Conservation (phyloP, 768 basidiomycete species). For the Agrocybe praecox region DNA sequence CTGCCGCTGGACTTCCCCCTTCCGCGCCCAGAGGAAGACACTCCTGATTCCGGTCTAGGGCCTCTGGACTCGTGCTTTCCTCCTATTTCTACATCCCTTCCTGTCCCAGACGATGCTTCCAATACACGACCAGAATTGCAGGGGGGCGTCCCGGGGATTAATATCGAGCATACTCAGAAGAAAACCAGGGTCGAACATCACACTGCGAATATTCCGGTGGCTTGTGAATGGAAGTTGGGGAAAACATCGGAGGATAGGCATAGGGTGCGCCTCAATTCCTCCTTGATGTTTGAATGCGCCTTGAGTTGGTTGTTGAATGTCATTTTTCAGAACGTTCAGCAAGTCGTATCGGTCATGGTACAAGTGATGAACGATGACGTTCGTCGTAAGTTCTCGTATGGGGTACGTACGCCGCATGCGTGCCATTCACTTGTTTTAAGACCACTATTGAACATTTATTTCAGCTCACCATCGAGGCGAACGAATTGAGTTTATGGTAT, state of each 20-base stretch:
- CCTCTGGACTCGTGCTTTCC: no score
- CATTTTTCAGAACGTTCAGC: neutral
- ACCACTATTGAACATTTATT: neutral
- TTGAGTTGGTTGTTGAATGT: no score
- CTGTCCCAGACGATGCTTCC: no score
- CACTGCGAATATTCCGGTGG: neutral
- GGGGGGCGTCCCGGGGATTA: no score
- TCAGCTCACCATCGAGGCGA: neutral
- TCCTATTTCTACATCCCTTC: no score
- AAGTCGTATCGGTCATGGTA: neutral
- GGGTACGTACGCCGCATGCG: neutral
- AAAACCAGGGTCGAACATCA: neutral
- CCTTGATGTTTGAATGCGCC: neutral
- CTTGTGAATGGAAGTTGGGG: neutral
- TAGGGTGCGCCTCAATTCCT: neutral
- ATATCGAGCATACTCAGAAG: neutral
- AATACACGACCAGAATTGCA: no score
- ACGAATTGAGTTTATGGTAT: neutral
- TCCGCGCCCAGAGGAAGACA: neutral
- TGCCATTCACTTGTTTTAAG: no score
- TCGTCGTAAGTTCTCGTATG: neutral
- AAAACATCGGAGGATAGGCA: no score
- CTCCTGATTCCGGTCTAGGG: no score
- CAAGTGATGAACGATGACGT: conserved; percentile 1
- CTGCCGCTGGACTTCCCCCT: neutral